A percentile compares a stretch with the other conserved stretches of the same genome.
Evolutionary conservation across 2,329 filamentous ascomycete species (phyloP).

Genomic region (Ascocoryne sarcoides): DNA sequence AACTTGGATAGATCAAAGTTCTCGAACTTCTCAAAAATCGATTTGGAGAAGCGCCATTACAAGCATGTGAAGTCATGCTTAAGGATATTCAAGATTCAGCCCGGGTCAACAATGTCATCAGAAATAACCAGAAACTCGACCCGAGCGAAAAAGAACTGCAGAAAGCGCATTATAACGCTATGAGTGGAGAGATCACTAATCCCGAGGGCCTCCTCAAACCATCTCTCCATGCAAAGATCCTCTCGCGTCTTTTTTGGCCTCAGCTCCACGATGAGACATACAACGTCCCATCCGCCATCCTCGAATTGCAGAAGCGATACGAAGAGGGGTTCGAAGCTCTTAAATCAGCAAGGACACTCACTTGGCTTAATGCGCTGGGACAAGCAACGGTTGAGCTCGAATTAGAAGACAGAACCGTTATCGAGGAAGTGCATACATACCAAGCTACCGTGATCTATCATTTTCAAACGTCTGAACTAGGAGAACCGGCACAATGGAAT

Average conservation of each 20-base stretch:
- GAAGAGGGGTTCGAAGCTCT: slow-evolving; percentile 67
- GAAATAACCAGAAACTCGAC: slow-evolving; percentile 39
- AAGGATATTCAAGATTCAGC: slow-evolving; percentile 82
- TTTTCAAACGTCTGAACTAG: slow-evolving; percentile 46
- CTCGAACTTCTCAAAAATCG: slow-evolving; percentile 80
- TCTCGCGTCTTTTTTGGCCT: slow-evolving; percentile 93
- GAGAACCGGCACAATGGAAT: slow-evolving; percentile 28
- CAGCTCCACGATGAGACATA: slow-evolving; percentile 64
- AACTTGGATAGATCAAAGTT: slow-evolving; percentile 51
- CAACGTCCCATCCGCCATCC: slow-evolving; percentile 49
- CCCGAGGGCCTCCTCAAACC: slow-evolving; percentile 28
- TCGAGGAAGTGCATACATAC: slow-evolving; percentile 68
- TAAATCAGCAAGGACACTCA: slow-evolving; percentile 77
- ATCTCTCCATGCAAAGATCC: slow-evolving; percentile 66
- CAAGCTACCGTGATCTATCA: slow-evolving; percentile 82
- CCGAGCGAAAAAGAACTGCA: slow-evolving; percentile 24
- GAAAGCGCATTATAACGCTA: slow-evolving; percentile 1
- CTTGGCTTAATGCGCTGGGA: slow-evolving; percentile 78
- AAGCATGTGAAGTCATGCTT: slow-evolving; percentile 96
- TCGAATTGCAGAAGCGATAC: slow-evolving; percentile 59
- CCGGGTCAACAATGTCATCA: slow-evolving; percentile 60
- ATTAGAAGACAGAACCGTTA: slow-evolving; percentile 68
- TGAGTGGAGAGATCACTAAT: background rate
- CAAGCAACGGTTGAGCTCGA: slow-evolving; percentile 74
- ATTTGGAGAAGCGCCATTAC: slow-evolving; percentile 76